A percentile compares a stretch with the other conserved stretches of the same genome.
These are phyloP conservation scores for Ophiostoma piceae DNA, from an alignment of 2,329 filamentous ascomycete genomes.

Conservation along the genomic window DNA sequence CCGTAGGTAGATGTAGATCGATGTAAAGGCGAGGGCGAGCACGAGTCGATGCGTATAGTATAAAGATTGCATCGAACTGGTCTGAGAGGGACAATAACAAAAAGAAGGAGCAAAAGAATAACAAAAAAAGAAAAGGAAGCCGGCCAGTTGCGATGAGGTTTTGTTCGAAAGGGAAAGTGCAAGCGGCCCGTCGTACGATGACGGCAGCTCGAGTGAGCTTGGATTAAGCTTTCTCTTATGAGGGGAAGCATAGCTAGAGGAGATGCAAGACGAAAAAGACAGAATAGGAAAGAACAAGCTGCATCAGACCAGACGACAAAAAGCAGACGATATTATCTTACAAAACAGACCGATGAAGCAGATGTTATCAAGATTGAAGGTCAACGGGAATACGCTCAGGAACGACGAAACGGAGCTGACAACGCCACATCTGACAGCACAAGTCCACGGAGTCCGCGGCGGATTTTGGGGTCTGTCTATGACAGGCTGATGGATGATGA, in stretches of 20 bases:
- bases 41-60: background rate
- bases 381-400: background rate
- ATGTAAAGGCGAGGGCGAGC: background rate
- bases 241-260: background rate
- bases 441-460: slow-evolving; percentile 1
- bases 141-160: background rate
- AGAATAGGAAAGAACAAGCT: slow-evolving; percentile 1
- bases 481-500: background rate
- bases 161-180: background rate
- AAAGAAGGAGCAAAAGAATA: background rate
- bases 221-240: background rate
- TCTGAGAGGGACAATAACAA: too few species aligned
- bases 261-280: background rate
- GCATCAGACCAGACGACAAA: background rate
- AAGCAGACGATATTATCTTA: background rate
- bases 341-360: background rate
- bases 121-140: background rate
- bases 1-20: background rate
- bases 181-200: slow-evolving; percentile 12
- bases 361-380: too few species aligned
- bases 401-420: slow-evolving; percentile 2
- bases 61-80: too few species aligned
- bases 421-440: background rate
- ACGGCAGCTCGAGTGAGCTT: background rate
- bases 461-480: background rate